Conservation (phyloP, 78 protist species). For the Dictyostelium firmibasis region DNA sequence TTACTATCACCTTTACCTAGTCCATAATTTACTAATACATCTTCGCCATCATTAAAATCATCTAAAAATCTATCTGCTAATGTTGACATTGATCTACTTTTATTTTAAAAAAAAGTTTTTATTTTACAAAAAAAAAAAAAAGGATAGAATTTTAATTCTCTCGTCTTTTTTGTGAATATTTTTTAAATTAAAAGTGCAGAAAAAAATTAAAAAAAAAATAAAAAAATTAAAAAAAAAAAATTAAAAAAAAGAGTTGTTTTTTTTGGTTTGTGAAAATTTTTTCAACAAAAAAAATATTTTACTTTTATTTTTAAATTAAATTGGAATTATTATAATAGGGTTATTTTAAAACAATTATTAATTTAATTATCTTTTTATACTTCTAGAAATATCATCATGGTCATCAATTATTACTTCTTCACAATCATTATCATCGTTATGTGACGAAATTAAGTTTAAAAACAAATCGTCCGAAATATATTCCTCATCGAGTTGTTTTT, state of each 20-base stretch:
- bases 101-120: background rate
- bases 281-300: too few relatives aligned
- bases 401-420: background rate
- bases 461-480: background rate
- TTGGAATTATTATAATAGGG: background rate
- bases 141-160: too few relatives aligned
- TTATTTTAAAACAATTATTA: background rate
- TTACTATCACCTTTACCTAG: background rate
- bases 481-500: background rate
- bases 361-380: background rate
- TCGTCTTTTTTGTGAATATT: too few relatives aligned
- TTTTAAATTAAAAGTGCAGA: too few relatives aligned
- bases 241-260: too few relatives aligned
- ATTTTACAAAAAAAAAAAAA: too few relatives aligned
- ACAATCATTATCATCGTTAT: background rate
- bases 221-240: too few relatives aligned
- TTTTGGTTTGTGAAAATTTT: too few relatives aligned
- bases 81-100: constrained; percentile 58
- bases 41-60: constrained; percentile 65
- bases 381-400: background rate
- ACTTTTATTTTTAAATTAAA: too few relatives aligned
- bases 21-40: constrained; percentile 1
- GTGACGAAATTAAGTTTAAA: background rate
- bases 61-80: constrained; percentile 76
- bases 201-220: too few relatives aligned